Base-by-base conservation (phyloP, 2,329 filamentous ascomycete genomes). In the Emmonsiellopsis sp. region DNA sequence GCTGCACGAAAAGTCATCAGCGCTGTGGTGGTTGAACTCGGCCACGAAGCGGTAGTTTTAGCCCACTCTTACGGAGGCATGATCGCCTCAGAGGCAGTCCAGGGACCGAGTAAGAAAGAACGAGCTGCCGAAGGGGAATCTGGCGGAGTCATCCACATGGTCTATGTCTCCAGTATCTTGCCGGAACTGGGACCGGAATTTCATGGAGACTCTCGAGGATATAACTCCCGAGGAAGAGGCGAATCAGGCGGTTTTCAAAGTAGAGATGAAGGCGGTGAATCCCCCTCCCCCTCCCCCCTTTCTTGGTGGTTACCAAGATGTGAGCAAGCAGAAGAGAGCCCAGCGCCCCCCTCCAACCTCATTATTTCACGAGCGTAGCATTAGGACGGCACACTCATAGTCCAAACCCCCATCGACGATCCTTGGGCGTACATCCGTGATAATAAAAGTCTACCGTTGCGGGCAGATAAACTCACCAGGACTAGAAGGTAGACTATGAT, bases 61-160 rank as follows among this genome's bases (percentile, higher is more conserved):
- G 57, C 63, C 34, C 69, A 73, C 52, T 70, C 67, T 20, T 73
- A 70, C 62, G 61, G 64, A 16, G 69, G 68, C 15, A 57, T 67
- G 1, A 54, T 67, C 4, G 60, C 59, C 0, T 59, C 59, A 20
- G 63, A 60, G 38, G 69, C 63, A 3, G 55, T 69, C 5, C 55
- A 57, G 7, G 69, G 65, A 1, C 54, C 67, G 1, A 54, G 47
- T 38, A 53, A 53, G 34, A 43, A 51, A 37, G 52, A 57, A 20
- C 51, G 48, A 9, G 15, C 37, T 6, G 51, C 48, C 31, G 7
- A 53, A 45, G 50, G 45, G 5, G 9, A 5, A 5, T 16, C 20
- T 30, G 54, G 55, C 20, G 50, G 53, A 7, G 48, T 58, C 20
- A 42, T 58, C 30, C 44, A 41, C 40, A 31, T 56, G 38, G 35